phyloP scores from a whole-genome alignment of 2,329 filamentous ascomycete genomes.

The Pseudogymnoascus destructans region DNA sequence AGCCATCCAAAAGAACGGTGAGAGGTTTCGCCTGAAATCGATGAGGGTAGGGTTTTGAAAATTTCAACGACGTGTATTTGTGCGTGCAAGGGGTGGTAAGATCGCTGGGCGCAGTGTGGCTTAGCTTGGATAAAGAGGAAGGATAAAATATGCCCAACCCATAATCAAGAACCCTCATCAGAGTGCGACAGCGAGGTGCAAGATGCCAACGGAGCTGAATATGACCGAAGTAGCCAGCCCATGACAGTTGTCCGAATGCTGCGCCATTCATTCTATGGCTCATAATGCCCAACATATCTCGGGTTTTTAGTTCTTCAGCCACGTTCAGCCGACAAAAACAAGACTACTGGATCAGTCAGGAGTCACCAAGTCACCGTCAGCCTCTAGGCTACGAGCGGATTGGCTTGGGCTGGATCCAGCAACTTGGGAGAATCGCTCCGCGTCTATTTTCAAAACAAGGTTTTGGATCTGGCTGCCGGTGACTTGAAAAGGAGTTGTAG shows the following conservation, averaged over 20 bases:
- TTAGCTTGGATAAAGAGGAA: constrained; percentile 3
- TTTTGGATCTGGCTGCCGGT: background rate
- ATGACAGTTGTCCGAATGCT: background rate
- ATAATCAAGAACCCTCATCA: background rate
- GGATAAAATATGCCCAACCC: constrained; percentile 7
- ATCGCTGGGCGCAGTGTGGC: constrained; percentile 4
- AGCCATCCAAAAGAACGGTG: constrained; percentile 3
- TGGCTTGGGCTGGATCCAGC: background rate
- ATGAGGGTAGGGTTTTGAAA: constrained; percentile 3
- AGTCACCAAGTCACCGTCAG: background rate
- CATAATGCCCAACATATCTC: constrained; percentile 4
- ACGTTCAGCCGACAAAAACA: background rate
- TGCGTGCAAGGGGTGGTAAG: constrained; percentile 1
- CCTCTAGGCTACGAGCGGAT: constrained; percentile 2
- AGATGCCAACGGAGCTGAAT: background rate
- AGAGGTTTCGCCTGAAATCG: constrained; percentile 3
- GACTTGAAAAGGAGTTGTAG: constrained; percentile 7
- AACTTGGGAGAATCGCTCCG: background rate
- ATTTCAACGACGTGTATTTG: background rate
- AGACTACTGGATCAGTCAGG: background rate
- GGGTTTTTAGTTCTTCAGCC: background rate
- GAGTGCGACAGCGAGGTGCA: constrained; percentile 4
- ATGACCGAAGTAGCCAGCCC: background rate
- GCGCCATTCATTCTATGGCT: background rate
- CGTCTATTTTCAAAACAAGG: constrained; percentile 1